These are phyloP conservation scores for Dioscorea dumetorum DNA, from an alignment of 106 monocot genomes.

Conservation along the genomic window DNA sequence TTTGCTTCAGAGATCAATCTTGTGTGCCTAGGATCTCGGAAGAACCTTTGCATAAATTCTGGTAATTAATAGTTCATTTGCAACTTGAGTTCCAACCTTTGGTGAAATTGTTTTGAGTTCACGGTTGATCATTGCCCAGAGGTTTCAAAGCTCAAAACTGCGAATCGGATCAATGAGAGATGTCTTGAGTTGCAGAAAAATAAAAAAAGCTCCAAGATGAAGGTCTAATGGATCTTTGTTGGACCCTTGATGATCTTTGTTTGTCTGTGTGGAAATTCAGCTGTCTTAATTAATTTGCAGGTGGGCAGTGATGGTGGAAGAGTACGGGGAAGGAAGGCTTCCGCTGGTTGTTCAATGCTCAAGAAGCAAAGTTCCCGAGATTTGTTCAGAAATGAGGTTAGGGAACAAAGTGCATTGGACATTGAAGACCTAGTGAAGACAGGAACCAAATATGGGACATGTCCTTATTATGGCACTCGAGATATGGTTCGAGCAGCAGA, in stretches of 20 bases:
- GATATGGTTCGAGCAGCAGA: constrained; percentile 63
- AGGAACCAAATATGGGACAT: constrained; percentile 74
- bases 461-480: constrained; percentile 91
- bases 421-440: constrained; percentile 84
- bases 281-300: constrained; percentile 11
- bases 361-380: constrained; percentile 43
- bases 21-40: constrained; percentile 75
- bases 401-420: constrained; percentile 56
- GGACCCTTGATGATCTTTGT: not conserved
- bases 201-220: constrained; percentile 39
- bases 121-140: constrained; percentile 18
- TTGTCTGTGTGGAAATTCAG: not conserved
- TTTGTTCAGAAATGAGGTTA: constrained; percentile 42
- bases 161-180: constrained; percentile 68
- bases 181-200: constrained; percentile 86
- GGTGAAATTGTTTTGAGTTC: not conserved
- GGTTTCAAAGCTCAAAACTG: constrained; percentile 65
- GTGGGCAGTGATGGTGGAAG: constrained; percentile 27
- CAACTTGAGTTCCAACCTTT: not conserved
- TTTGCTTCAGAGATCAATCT: constrained; percentile 64
- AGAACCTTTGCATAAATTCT: constrained; percentile 79
- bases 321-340: constrained; percentile 20
- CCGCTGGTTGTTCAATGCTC: constrained; percentile 87
- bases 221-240: constrained; percentile 28
- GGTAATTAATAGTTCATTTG: constrained; percentile 27